Evolutionary conservation across 805 yeast genomes (phyloP), one percentile per base, ranked within the genome.

Genomic region (Myxozyma nipponensis): DNA sequence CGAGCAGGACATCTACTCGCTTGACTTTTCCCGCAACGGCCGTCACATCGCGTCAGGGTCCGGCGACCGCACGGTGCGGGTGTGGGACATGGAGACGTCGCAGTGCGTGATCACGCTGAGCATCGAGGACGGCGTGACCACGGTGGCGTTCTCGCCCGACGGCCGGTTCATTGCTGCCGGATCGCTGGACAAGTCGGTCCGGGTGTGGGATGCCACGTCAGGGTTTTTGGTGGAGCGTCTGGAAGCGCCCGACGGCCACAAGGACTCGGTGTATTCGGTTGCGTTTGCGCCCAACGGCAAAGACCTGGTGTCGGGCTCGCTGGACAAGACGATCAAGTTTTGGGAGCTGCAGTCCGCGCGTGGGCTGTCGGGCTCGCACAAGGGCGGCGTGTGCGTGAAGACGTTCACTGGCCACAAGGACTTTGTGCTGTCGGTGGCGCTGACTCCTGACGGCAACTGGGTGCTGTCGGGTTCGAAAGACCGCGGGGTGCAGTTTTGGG

Each of bases 401-500:
- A 90, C 98, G 2, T 89, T 89, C 66, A 83, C 84, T 47, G 98
- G 98, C 35, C 98, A 91, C 73, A 87, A 86, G 71, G 98, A 93
- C 73, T 91, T 90, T 69, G 98, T 91, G 21, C 77, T 93, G 55
- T 82, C 93, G 41, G 97, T 91, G 24, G 91, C 97, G 62, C 82
- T 95, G 25, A 88, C 97, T 2, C 96, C 96, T 42, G 91, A 88
- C 68, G 86, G 86, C 63, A 84, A 87, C 67, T 91, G 87, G 74
- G 85, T 91, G 49, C 75, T 91, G 50, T 86, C 95, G 0, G 98
- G 98, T 47, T 88, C 96, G 28, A 91, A 91, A 69, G 98, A 91
- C 73, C 83, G 97, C 63, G 96, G 97, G 47, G 96, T 91, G 48
- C 85, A 90, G 56, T 85, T 91, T 74, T 91, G 98, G 98, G 96